A percentile compares a stretch with the other conserved stretches of the same genome.
Conservation (phyloP, 257 asterid species). For the Jacaranda copaia region DNA sequence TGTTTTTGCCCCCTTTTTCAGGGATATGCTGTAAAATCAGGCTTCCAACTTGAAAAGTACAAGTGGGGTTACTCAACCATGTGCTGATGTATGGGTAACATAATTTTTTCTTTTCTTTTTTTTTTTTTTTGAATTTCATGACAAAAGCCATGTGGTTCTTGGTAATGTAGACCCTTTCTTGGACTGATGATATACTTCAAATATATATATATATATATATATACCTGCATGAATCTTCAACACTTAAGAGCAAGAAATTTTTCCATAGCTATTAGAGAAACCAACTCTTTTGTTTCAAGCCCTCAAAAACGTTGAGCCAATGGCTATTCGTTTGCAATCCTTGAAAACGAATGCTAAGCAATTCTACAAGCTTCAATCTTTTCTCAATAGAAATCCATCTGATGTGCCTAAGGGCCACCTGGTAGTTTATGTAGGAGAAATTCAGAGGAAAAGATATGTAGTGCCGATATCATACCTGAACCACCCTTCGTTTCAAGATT, state of each 20-base stretch:
- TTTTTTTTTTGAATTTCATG: slow-evolving; percentile 17
- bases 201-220: slow-evolving; percentile 2
- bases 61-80: slow-evolving; percentile 43
- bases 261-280: neutral
- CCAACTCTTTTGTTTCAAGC: neutral
- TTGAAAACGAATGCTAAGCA: slow-evolving; percentile 50
- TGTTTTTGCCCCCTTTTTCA: slow-evolving; percentile 32
- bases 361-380: slow-evolving; percentile 51
- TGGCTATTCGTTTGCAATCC: slow-evolving; percentile 55
- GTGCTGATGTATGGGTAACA: slow-evolving; percentile 38
- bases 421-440: slow-evolving; percentile 50
- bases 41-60: slow-evolving; percentile 24
- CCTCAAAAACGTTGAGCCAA: slow-evolving; percentile 8
- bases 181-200: slow-evolving; percentile 11
- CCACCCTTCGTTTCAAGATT: slow-evolving; percentile 54
- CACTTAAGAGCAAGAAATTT: neutral
- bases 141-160: slow-evolving; percentile 48
- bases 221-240: slow-evolving; percentile 20
- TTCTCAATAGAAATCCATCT: slow-evolving; percentile 35
- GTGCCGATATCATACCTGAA: slow-evolving; percentile 61
- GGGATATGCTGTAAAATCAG: slow-evolving; percentile 33
- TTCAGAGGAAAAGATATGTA: slow-evolving; percentile 49
- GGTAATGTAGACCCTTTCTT: slow-evolving; percentile 37
- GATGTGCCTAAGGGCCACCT: slow-evolving; percentile 59
- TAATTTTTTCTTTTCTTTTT: neutral